Base-by-base conservation (phyloP, 2,329 filamentous ascomycete genomes). In the Sporothrix mexicana region DNA sequence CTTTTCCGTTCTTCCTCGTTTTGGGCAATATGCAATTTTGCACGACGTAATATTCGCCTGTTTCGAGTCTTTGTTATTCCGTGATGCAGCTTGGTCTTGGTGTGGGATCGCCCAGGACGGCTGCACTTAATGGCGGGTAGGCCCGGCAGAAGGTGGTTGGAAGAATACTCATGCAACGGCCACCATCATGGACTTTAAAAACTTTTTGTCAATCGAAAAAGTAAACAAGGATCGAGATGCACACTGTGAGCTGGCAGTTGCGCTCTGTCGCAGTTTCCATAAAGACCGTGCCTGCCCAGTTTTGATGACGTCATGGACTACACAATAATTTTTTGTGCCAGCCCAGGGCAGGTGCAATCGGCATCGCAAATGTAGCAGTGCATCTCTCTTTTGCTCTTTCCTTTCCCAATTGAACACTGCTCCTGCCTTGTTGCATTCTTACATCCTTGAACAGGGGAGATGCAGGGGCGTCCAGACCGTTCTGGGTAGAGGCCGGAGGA, bases 221-320 rank as follows among this genome's bases (percentile, higher is more conserved):
- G 36, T 17, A 15, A 62, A 41, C 23, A 59, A 20, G 30, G 15
- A 62, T 62, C 57, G 15, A 62, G 57, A 62, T 62, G 15, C 57
- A 41, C 4, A 41, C 6, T 4, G 8, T n/a, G 57, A 2, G n/a
- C n/a, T 41, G 15, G 57, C 57, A 43, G n/a, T 43, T 43, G 30
- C 57, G 15, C 17, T 17, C 57, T 59, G 55, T 41, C 55, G 55
- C 15, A 41, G 25, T 8, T 59, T 59, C 55, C 55, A 12, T 59
- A 36, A 36, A 59, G 23, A 30, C 20, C 30, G 30, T 62, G 57
- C 36, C 17, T 62, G 30, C 30, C 57, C 57, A 43, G 20, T n/a
- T n/a, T n/a, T n/a, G n/a, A 62, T 62, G 57, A 62, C 57, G 57
- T 62, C 57, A 62, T 62, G 30, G 57, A 62, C 30, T 17, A 12